These are phyloP conservation scores for Calcarisporium arbuscula DNA, from an alignment of 2,329 filamentous ascomycete genomes.

Conservation along the genomic window DNA sequence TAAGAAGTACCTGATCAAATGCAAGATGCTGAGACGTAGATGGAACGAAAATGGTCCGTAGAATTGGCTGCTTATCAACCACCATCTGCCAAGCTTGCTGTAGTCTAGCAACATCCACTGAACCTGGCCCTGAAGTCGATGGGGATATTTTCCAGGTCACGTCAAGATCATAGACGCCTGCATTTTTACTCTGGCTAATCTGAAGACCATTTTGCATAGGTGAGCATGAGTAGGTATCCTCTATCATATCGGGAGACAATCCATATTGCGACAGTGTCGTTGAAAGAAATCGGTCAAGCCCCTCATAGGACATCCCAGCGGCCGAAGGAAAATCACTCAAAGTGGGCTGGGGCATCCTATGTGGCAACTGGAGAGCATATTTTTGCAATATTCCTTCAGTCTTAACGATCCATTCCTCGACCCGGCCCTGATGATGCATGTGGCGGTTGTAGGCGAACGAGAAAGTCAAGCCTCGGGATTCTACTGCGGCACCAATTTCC, in stretches of 20 bases:
- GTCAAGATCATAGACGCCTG: background rate
- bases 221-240: background rate
- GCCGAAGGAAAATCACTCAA: background rate
- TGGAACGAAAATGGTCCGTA: conserved; percentile 7
- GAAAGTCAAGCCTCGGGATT: background rate
- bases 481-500: background rate
- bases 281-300: background rate
- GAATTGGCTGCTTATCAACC: background rate
- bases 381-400: background rate
- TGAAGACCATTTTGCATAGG: background rate
- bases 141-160: background rate
- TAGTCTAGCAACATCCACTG: background rate
- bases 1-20: background rate
- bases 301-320: background rate
- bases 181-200: background rate
- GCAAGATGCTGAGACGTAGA: background rate
- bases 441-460: background rate
- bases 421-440: background rate
- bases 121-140: background rate
- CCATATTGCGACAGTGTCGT: background rate
- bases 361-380: background rate
- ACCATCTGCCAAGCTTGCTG: conserved; percentile 5
- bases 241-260: background rate
- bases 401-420: background rate
- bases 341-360: background rate